Conservation (phyloP, 305 asterid species). For the Fraxinus dipetala region DNA sequence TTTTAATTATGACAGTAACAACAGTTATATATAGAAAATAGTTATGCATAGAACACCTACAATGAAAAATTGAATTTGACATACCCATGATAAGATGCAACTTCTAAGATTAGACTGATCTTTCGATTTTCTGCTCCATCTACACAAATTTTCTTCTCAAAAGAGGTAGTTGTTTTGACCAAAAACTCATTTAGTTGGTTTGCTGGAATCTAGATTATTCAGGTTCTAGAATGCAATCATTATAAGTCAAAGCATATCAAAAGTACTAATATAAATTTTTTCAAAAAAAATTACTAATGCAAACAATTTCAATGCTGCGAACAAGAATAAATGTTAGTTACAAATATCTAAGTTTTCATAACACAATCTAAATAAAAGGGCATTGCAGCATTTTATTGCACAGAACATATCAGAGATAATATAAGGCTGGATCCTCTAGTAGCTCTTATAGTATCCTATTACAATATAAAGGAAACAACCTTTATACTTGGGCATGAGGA, state of each 20-base stretch:
- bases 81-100: not conserved
- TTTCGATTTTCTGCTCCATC: not conserved
- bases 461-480: not conserved
- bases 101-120: not conserved
- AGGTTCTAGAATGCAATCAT: not conserved
- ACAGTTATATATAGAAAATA: not conserved
- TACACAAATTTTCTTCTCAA: not conserved
- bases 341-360: not conserved
- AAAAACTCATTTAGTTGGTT: not conserved
- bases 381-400: not conserved
- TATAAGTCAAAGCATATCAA: not conserved
- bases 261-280: not conserved
- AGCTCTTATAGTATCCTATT: slow-evolving; percentile 5
- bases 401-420: not conserved
- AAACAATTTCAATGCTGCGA: not conserved
- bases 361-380: not conserved
- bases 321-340: not conserved
- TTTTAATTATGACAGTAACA: not conserved
- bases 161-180: not conserved
- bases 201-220: not conserved
- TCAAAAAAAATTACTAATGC: not conserved
- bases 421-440: not conserved
- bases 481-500: slow-evolving; percentile 13
- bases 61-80: not conserved
- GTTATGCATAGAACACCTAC: not conserved